Percentiles rank a stretch among this genome's conserved stretches.
Evolutionary conservation across 805 yeast species (phyloP).

Genomic region (Clavispora vitiphila): DNA sequence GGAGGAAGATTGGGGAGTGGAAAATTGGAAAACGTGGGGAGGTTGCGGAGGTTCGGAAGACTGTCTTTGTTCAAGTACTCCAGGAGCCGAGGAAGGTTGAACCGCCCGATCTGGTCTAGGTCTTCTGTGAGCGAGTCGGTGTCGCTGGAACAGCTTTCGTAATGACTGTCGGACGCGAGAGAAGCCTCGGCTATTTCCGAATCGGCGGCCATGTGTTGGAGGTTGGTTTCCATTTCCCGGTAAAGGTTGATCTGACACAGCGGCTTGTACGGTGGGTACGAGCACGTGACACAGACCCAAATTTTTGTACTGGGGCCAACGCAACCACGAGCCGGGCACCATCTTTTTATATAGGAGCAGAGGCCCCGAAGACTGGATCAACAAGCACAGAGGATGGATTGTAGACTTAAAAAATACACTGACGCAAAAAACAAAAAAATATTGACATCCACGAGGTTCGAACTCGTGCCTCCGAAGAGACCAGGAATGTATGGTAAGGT

Average conservation of each 20-base stretch:
- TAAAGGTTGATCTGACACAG: no score
- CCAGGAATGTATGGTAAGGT: conserved; percentile 22
- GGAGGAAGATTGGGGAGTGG: conserved; percentile 20
- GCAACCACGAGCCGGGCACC: no score
- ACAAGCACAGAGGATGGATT: no score
- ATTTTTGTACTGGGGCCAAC: neutral
- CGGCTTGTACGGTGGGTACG: neutral
- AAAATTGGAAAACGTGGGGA: conserved; percentile 14
- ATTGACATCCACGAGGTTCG: conserved; percentile 22
- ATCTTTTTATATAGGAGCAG: no score
- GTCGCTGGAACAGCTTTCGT: conserved; percentile 10
- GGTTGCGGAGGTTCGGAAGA: conserved; percentile 21
- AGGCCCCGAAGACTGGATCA: no score
- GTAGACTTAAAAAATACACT: no score
- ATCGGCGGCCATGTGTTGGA: neutral
- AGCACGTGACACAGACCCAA: neutral
- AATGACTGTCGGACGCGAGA: neutral
- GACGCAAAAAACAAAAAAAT: no score
- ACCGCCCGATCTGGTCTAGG: conserved; percentile 48
- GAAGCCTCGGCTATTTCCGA: neutral
- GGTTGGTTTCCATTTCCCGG: no score
- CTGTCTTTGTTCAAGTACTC: conserved; percentile 9
- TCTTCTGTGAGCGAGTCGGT: conserved; percentile 38
- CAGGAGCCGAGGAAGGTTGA: conserved; percentile 22
- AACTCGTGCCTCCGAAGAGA: conserved; percentile 23